Evolutionary conservation across 208 protist genomes (phyloP), one percentile per base, ranked within the genome.

Genomic region (Leishmania lainsoni): DNA sequence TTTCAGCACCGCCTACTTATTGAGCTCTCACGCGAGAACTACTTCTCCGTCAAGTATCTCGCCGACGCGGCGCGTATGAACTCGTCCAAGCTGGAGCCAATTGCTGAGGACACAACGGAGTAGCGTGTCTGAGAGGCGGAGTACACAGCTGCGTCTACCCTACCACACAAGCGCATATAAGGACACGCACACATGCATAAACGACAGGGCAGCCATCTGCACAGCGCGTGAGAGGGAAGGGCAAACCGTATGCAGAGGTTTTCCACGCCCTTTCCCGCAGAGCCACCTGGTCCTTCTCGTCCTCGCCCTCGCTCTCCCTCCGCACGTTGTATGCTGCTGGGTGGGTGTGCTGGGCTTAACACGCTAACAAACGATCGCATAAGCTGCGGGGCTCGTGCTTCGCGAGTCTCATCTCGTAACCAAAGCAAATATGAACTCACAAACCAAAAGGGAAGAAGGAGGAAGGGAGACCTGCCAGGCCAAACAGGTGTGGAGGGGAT

Each of bases 41-140:
- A 94, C 85, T 96, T 95, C 69, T 93, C 95, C 45, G 74, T 98
- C 81, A 88, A 89, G 81, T 98, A 98, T 83, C 89, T 98, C 49
- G 85, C 90, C 42, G 90, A 97, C 79, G 87, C 91, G 72, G 86
- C 92, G 8, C 85, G 84, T 29, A 92, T 97, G 91, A 89, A 87
- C 76, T 90, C 85, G 69, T 78, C 90, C 52, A 78, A 83, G 35
- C 75, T 92, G 76, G 71, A 90, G 59, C 73, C 83, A 35, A 56
- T 80, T 9, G 75, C 78, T 45, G 79, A 83, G 1, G 81, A 93
- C 12, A 73, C 63, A 0, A 75, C 83, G 49, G 70, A 75, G 59
- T 66, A 70, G 63, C 22, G 61, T 58, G 42, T 42, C 39, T 72
- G 63, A 39, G 61, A 9, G 14, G 35, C 22, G 75, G 48, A 51